Evolutionary conservation across 2,329 filamentous ascomycete species (phyloP).

Genomic region (Coccinonectria pachysandricola): DNA sequence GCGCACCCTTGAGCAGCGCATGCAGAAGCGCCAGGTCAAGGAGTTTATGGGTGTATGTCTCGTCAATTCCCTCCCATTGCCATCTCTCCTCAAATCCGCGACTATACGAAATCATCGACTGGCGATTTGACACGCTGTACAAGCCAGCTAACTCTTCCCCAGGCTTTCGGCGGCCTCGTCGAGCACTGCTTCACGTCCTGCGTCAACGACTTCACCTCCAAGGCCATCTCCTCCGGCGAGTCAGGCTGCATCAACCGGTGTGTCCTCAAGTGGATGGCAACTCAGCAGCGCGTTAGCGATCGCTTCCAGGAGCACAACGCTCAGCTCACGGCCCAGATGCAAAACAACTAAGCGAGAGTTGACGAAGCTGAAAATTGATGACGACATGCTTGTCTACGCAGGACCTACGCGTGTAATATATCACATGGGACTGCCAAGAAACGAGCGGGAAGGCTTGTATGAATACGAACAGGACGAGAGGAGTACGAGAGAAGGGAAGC

Average conservation of each 20-base stretch:
- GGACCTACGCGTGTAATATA: too few species aligned
- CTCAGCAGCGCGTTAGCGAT: conserved; percentile 79
- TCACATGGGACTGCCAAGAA: too few species aligned
- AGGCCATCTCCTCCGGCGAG: conserved; percentile 80
- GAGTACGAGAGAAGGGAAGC: too few species aligned
- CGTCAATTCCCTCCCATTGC: conserved; percentile 3
- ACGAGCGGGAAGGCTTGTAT: too few species aligned
- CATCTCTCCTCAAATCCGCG: not conserved
- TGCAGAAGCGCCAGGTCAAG: conserved; percentile 98
- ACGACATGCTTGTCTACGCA: too few species aligned
- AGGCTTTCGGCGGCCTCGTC: conserved; percentile 38
- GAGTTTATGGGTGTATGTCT: conserved; percentile 88
- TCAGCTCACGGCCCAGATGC: conserved; percentile 45
- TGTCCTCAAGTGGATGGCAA: conserved; percentile 92
- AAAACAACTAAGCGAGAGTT: conserved; percentile 38
- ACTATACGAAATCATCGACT: too few species aligned
- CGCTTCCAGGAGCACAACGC: conserved; percentile 69
- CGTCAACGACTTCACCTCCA: conserved; percentile 97
- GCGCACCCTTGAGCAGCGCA: conserved; percentile 84
- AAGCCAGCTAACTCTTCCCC: too few species aligned
- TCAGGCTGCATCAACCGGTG: conserved; percentile 88
- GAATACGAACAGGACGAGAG: too few species aligned
- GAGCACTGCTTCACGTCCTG: conserved; percentile 94
- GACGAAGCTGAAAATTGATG: too few species aligned
- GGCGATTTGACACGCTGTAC: too few species aligned